Evolutionary conservation across 2,329 filamentous ascomycete genomes (phyloP), one percentile per base, ranked within the genome.

Genomic region (Ceratocystis harringtonii): DNA sequence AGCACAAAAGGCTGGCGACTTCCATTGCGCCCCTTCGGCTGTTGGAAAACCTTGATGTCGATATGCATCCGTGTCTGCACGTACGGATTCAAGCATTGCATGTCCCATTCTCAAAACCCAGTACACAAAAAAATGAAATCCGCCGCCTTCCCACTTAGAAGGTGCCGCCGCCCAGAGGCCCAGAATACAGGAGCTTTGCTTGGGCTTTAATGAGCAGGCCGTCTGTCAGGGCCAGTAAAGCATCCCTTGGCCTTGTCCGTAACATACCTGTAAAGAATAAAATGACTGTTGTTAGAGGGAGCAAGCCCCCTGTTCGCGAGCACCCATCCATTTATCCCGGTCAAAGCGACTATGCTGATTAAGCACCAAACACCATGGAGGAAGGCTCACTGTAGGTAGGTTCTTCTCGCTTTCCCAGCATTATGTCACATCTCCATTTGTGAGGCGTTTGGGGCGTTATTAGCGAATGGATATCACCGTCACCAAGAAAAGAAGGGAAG

Each of bases 21-120:
- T 30, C n/a, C 17, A 30, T 58, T 58, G 52, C 30, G 52, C 52
- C 52, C 30, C 52, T n/a, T 58, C 52, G 52, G 52, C 52, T 58
- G 36, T 58, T 32, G 52, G n/a, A 3, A 52, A 17, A 30, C 52
- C 32, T 8, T 58, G 52, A 36, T 17, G 12, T 30, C 30, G 17
- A 36, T 36, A 25, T 58, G 5, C 52, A 58, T 58, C 52, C 52
- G 28, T 58, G 28, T 58, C 25, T 58, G 52, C 52, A n/a, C 17
- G 36, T 32, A 25, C 8, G 25, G 22, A 28, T 28, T 28, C 28
- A 32, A 12, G 12, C 32, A 8, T 28, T 30, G 52, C 52, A 57
- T 57, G 5, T 15, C 10, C 52, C 25, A 30, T 30, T 28, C 52
- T 7, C 22, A 57, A 57, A 28, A 4, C 52, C 3, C 36, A 17